A percentile compares a stretch with the other conserved stretches of the same genome.
Evolutionary conservation across 2,329 filamentous ascomycete species (phyloP).

Genomic region (Aspergillus calidoustus): DNA sequence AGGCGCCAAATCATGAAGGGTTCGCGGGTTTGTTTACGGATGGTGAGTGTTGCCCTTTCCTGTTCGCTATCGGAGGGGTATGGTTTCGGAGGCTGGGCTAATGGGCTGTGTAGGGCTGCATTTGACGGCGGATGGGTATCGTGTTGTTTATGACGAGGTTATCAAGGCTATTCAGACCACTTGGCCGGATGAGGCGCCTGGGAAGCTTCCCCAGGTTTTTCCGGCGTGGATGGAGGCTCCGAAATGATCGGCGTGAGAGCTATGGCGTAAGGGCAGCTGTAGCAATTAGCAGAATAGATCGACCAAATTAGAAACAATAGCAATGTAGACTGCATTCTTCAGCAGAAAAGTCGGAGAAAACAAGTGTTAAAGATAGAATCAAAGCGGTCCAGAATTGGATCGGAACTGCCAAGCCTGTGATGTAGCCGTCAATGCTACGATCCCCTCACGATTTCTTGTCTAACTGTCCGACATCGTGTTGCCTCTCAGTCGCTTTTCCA

Average conservation of each 20-base stretch:
- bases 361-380: neutral
- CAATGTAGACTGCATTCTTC: neutral
- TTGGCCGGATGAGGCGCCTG: conserved; percentile 61
- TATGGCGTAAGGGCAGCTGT: neutral
- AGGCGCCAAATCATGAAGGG: conserved; percentile 61
- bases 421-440: conserved; percentile 13
- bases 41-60: conserved; percentile 49
- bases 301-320: neutral
- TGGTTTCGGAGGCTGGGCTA: neutral
- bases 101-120: conserved; percentile 52
- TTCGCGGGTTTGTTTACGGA: conserved; percentile 59
- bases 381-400: conserved; percentile 23
- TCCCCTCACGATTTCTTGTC: conserved; percentile 23
- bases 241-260: conserved; percentile 29
- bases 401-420: conserved; percentile 17
- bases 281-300: neutral
- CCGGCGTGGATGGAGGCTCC: conserved; percentile 57
- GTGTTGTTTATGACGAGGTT: conserved; percentile 59
- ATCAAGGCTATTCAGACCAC: conserved; percentile 55
- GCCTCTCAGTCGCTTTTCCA: neutral
- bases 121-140: conserved; percentile 61
- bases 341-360: neutral
- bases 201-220: conserved; percentile 56
- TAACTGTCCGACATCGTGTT: conserved; percentile 4
- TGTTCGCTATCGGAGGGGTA: too few species aligned